These are phyloP conservation scores for Fusarium haematococcum DNA, from an alignment of 2,329 filamentous ascomycete species.

Conservation along the genomic window DNA sequence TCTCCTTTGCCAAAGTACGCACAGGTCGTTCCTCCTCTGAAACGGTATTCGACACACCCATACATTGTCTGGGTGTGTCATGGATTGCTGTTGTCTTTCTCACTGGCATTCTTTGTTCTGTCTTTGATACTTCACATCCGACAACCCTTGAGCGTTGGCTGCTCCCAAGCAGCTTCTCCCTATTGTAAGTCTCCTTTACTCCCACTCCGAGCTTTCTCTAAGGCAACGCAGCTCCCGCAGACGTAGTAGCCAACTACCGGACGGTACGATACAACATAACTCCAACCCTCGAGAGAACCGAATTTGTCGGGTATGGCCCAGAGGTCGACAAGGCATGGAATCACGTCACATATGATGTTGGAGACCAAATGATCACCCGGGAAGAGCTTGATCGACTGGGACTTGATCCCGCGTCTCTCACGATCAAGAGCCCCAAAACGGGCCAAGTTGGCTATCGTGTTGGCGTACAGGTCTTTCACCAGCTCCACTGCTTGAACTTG, in stretches of 20 bases:
- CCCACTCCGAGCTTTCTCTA: fast-evolving
- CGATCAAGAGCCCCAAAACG: conserved; percentile 65
- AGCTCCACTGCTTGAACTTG: conserved; percentile 62
- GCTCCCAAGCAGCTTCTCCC: conserved; percentile 8
- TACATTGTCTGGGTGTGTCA: conserved; percentile 28
- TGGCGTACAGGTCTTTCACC: conserved; percentile 69
- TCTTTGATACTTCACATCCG: conserved; percentile 19
- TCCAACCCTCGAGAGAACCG: conserved; percentile 56
- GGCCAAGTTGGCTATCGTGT: conserved; percentile 70
- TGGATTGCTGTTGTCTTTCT: conserved; percentile 20
- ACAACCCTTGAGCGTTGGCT: not conserved
- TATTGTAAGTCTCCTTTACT: conserved; percentile 11
- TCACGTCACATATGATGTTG: conserved; percentile 61
- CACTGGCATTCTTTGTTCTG: conserved; percentile 25
- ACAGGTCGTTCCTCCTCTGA: not conserved
- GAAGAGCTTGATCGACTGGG: conserved; percentile 65
- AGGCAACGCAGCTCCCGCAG: conserved; percentile 57
- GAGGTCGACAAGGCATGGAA: conserved; percentile 70
- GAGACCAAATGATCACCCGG: conserved; percentile 69
- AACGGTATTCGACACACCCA: not conserved
- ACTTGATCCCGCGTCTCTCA: conserved; percentile 64
- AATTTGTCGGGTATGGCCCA: conserved; percentile 66
- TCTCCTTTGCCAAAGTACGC: not conserved
- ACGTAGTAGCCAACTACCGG: conserved; percentile 61
- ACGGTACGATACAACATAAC: conserved; percentile 62